Conservation (phyloP, 2,329 filamentous ascomycete genomes). For the Aspergillus tubingensis region DNA sequence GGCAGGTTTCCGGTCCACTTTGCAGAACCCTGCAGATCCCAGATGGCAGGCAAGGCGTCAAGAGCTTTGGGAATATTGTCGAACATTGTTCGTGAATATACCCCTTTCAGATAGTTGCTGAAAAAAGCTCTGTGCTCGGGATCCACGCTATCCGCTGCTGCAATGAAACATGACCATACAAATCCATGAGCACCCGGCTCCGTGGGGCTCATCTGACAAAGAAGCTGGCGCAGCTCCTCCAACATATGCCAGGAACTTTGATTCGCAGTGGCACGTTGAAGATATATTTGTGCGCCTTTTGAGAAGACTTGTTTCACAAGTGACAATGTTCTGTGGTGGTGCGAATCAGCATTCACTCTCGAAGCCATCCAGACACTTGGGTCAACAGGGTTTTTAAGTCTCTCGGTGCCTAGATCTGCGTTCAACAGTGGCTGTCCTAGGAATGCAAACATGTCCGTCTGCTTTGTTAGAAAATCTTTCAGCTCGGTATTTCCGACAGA, state of each 20-base stretch:
- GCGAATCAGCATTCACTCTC: background rate
- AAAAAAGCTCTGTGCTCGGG: slow-evolving; percentile 43
- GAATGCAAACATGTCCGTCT: slow-evolving; percentile 22
- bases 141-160: slow-evolving; percentile 41
- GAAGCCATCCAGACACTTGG: slow-evolving; percentile 3
- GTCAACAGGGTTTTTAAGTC: background rate
- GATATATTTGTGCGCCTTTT: slow-evolving; percentile 27
- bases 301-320: slow-evolving; percentile 18
- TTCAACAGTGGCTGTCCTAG: background rate
- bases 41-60: slow-evolving; percentile 37
- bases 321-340: background rate
- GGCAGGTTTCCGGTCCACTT: slow-evolving; percentile 23
- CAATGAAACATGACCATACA: slow-evolving; percentile 47
- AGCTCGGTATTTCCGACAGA: background rate
- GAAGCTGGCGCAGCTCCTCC: slow-evolving; percentile 35
- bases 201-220: slow-evolving; percentile 28
- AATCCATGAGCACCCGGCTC: slow-evolving; percentile 41
- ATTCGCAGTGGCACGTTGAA: slow-evolving; percentile 19
- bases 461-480: slow-evolving; percentile 18
- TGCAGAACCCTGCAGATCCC: slow-evolving; percentile 23
- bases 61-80: slow-evolving; percentile 43
- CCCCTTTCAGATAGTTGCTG: slow-evolving; percentile 26
- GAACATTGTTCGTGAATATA: slow-evolving; percentile 40
- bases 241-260: slow-evolving; percentile 24
- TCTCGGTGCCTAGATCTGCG: background rate